These are phyloP conservation scores for Suillus bovinus DNA, from an alignment of 768 basidiomycete species.

Conservation along the genomic window DNA sequence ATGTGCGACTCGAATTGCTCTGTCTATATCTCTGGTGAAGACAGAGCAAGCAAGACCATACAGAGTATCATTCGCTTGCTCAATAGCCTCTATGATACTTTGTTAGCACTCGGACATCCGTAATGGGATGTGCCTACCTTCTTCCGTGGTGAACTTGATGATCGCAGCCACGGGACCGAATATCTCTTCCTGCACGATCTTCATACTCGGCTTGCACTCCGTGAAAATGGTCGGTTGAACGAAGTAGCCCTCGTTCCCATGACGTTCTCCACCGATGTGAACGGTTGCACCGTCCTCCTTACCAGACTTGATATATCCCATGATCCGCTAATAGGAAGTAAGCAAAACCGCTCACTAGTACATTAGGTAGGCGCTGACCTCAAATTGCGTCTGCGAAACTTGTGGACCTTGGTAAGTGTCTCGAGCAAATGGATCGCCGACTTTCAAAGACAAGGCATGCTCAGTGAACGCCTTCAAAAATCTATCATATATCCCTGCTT, in stretches of 20 bases:
- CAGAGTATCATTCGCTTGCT: constrained; percentile 49
- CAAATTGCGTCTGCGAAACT: constrained; percentile 48
- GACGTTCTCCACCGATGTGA: constrained; percentile 52
- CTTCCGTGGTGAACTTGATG: constrained; percentile 62
- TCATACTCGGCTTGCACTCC: constrained; percentile 55
- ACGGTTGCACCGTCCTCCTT: constrained; percentile 59
- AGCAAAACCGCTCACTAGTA: too few species aligned
- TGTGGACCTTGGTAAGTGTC: constrained; percentile 49
- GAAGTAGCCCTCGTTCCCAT: constrained; percentile 60
- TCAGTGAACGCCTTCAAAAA: constrained; percentile 49
- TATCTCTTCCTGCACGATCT: constrained; percentile 59
- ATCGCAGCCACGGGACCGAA: constrained; percentile 74
- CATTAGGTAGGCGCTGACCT: constrained; percentile 23
- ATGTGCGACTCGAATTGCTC: constrained; percentile 43
- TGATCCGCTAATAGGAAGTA: constrained; percentile 45
- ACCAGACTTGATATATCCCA: constrained; percentile 62
- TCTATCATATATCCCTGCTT: constrained; percentile 56
- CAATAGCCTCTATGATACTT: constrained; percentile 25
- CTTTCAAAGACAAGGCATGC: constrained; percentile 31
- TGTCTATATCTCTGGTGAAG: constrained; percentile 46
- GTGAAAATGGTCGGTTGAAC: constrained; percentile 65
- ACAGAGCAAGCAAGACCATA: constrained; percentile 57
- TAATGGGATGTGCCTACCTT: constrained; percentile 28
- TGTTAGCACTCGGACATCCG: background rate
- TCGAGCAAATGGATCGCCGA: constrained; percentile 46